These are phyloP conservation scores for Nitzschia sp. DNA, from an alignment of 108 stramenopile species.

Conservation along the genomic window DNA sequence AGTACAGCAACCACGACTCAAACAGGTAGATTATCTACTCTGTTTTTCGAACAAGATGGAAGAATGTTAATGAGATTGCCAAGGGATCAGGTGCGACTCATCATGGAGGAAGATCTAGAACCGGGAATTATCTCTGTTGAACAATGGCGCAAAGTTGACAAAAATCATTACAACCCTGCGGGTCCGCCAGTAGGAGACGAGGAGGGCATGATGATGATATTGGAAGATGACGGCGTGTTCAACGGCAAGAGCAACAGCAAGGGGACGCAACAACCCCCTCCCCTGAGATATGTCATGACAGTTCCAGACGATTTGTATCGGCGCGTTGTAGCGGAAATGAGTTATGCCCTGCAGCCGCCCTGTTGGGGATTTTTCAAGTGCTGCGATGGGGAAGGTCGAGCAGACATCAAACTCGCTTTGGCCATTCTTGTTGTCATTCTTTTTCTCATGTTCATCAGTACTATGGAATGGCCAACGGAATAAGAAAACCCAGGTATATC, in stretches of 20 bases:
- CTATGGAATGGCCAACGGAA: conserved; percentile 42
- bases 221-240: not conserved
- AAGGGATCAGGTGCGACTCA: conserved; percentile 49
- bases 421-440: conserved; percentile 37
- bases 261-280: conserved; percentile 16
- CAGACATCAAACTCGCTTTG: conserved; percentile 52
- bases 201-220: not conserved
- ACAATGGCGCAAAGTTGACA: conserved; percentile 37
- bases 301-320: conserved; percentile 61
- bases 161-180: not conserved
- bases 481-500: too few species aligned
- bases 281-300: conserved; percentile 52
- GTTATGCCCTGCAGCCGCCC: conserved; percentile 28
- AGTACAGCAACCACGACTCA: not conserved
- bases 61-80: conserved; percentile 47
- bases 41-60: conserved; percentile 44
- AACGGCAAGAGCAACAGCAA: not conserved
- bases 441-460: conserved; percentile 33
- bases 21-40: conserved; percentile 18
- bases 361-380: conserved; percentile 50
- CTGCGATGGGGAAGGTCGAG: conserved; percentile 35
- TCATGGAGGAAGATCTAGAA: conserved; percentile 62
- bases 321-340: conserved; percentile 50
- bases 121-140: conserved; percentile 60
- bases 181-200: not conserved